Base-by-base conservation (phyloP, 2,329 filamentous ascomycete genomes). In the Hypoxylon sp. region DNA sequence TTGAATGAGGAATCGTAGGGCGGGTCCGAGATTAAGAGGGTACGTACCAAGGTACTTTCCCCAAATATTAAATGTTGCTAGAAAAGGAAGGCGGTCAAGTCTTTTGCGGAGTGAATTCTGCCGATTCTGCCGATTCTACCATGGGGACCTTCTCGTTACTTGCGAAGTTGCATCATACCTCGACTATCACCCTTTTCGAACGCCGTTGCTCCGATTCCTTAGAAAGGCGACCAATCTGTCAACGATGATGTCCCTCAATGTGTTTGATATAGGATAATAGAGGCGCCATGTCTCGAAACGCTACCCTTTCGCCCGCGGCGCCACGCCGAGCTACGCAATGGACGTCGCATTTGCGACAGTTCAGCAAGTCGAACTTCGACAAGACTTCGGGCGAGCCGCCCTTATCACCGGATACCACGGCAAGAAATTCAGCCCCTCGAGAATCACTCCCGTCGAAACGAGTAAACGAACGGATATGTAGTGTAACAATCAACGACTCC, bases 401-500 rank as follows among this genome's bases (percentile, higher is more conserved):
- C 3, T 75, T 74, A 37, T 88, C 86, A 2, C 83, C 84, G 2
- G 83, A 84, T 63, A 86, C 84, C 59, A 76, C 79, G 14, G 87
- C 85, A 27, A 85, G 84, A 71, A 82, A 81, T 70, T 86, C 86
- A 14, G 87, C 86, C 7, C 68, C 84, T 48, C 80, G 80, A 68
- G 75, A 79, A 37, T 66, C 73, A 20, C 77, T 78, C 22, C 72
- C 76, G 33, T 60, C 73, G 33, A 77, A 75, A 58, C 72, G 76
- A 64, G 35, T 73, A 14, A 51, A 71, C 27, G 85, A 88, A 73
- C 82, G 85, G 31, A 81, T 81, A 70, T 89, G 86, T 73, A 85
- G 81, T 48, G 83, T 89, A 61, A 84, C 84, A 7, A 84, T 90
- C 73, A 92, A 95, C 78, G 93, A 97, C 72, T 89, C 87, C 46